These are phyloP conservation scores for Boletus mariae DNA, from an alignment of 1,284 basidiomycete genomes.

Conservation along the genomic window DNA sequence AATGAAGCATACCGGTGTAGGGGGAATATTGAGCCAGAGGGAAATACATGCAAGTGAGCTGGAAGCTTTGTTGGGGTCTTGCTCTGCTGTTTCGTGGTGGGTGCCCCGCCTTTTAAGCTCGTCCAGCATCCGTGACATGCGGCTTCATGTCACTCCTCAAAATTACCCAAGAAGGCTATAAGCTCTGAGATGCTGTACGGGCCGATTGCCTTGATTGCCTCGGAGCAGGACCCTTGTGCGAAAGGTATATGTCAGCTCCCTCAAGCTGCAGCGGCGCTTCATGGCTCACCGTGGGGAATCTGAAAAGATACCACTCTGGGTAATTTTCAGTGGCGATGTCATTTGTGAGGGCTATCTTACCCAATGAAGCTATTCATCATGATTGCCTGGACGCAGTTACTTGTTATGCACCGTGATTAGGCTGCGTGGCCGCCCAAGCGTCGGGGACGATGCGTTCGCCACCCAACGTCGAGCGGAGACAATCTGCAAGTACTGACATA, in stretches of 20 bases:
- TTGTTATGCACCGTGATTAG: constrained; percentile 14
- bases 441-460: no score
- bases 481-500: neutral
- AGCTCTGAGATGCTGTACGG: constrained; percentile 16
- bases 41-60: constrained; percentile 11
- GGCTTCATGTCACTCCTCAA: constrained; percentile 12
- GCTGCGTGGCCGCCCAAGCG: no score
- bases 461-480: neutral
- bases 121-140: constrained; percentile 12
- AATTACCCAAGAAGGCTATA: constrained; percentile 30
- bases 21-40: neutral
- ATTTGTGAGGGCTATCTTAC: constrained; percentile 6
- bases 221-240: constrained; percentile 23
- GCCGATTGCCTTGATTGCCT: constrained; percentile 24
- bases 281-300: constrained; percentile 4
- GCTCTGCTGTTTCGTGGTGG: constrained; percentile 7
- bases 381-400: constrained; percentile 27
- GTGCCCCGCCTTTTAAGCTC: constrained; percentile 24
- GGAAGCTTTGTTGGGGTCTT: constrained; percentile 7
- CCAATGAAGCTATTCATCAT: constrained; percentile 16
- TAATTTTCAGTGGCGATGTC: constrained; percentile 24
- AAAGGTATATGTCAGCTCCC: constrained; percentile 30
- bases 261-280: constrained; percentile 4
- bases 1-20: constrained; percentile 3
- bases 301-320: constrained; percentile 20